Base-by-base conservation (phyloP, 2,329 filamentous ascomycete species). In the Chaetomium olivaceum region DNA sequence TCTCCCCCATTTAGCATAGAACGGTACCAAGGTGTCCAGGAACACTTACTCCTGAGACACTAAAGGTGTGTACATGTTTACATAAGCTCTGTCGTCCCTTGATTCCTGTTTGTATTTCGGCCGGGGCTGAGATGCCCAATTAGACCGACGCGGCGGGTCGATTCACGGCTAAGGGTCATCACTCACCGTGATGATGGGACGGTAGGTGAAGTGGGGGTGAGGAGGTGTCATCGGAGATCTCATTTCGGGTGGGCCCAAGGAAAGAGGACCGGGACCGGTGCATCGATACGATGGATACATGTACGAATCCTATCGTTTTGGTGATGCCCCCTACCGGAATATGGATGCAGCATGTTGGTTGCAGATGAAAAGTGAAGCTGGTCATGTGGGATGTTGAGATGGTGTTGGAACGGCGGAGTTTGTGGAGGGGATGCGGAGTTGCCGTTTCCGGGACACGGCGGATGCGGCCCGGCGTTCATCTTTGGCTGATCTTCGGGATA, bases 381-480 rank as follows among this genome's bases (percentile, higher is more conserved):
- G 56, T 64, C 62, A 64, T 64, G 62, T 60, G 62, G 61, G 52
- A 12, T 39, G 8, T 16, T 27, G 21, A 19, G 11, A 25, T 23
- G 50, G 25, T n/a, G 16, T 29, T 14, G 36, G 23, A 23, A 19
- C 19, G 21, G 59, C 21, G 31, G 58, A 33, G 43, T 56, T 11
- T 14, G 43, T n/a, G 43, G 51, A 27, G 29, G 27, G 29, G 33
- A 33, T 50, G 62, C 62, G 62, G 62, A 61, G 27, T 29, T 64
- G 57, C 62, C 52, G 27, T 50, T 36, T 29, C 55, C 27, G 62
- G 62, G 31, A 8, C 19, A 6, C 62, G 62, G 62, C 21, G 9
- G 62, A 12, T 19, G n/a, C 62, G 62, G 62, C 57, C 62, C 62
- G 61, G 39, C 57, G 62, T 19, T 39, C 39, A 64, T 57, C 62